Evolutionary conservation across 306 rosid species (phyloP), one percentile per base, ranked within the genome.

Genomic region (Vigna nakashimae): DNA sequence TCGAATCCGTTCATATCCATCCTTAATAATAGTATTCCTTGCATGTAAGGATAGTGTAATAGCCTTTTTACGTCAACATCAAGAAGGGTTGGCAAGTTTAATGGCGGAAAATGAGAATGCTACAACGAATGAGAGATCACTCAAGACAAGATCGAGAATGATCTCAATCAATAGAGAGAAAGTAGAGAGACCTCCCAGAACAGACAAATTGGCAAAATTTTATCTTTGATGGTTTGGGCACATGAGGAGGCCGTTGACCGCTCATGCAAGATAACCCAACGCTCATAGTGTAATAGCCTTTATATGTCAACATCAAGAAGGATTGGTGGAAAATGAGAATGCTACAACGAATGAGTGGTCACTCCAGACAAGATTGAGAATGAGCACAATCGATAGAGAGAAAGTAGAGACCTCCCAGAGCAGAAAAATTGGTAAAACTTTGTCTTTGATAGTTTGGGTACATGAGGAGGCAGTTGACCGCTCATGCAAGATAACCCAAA

Each of bases 381-480:
- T 20, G 24, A 32, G 32, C 8, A 7, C 45, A 62, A 62, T 62
- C 46, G 34, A 16, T 62, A 8, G 24, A 62, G 68, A 62, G 24
- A 34, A 62, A 62, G 68, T 32, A 5, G 43, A 36, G 66, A 60
- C 20, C 66, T 60, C 43, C 68, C 46, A 34, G 32, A 32, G 45
- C 34, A 62, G 68, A 62, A 32, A 32, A 62, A 62, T 32, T 32
- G 24, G 46, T 32, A 62, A 32, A 62, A 62, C 68, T 62, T 16
- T 14, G 22, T 62, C 22, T 62, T 32, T 6, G 24, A 62, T 62
- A 24, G 24, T 8, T 62, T 62, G 45, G 24, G 40, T 45, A 32
- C 30, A 62, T 28, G 42, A 14, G 17, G 65, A 26, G 34, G 28
- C 16, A 7, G 20, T 28, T 59, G 42, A 30, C 5, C 20, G 11